phyloP scores from a whole-genome alignment of 2,329 filamentous ascomycete species.

The Zopfia rhizophila region DNA sequence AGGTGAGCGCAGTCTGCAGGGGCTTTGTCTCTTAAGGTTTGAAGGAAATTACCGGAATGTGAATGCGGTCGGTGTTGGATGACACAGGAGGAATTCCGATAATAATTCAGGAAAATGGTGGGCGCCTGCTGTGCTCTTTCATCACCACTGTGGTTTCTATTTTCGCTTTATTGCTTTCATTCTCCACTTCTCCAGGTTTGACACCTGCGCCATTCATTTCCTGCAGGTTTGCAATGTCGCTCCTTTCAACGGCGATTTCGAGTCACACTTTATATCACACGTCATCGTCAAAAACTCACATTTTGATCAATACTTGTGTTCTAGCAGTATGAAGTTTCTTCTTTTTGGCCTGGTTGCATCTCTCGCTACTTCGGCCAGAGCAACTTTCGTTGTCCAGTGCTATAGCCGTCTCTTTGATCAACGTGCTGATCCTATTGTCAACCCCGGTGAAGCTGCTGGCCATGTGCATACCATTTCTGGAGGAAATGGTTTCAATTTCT shows the following conservation, averaged over 20 bases:
- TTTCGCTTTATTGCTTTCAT: neutral
- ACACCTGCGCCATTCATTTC: constrained; percentile 25
- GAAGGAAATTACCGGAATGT: constrained; percentile 2
- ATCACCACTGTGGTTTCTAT: too few species aligned
- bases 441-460: constrained; percentile 65
- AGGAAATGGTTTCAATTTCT: constrained; percentile 72
- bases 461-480: constrained; percentile 78
- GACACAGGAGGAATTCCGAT: constrained; percentile 8
- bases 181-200: constrained; percentile 23
- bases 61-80: constrained; percentile 10
- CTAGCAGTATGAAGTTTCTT: constrained; percentile 25
- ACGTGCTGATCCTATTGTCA: constrained; percentile 73
- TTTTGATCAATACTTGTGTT: constrained; percentile 4
- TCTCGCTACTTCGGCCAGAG: constrained; percentile 58
- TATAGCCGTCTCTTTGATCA: constrained; percentile 68
- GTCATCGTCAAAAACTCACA: neutral
- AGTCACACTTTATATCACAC: constrained; percentile 6
- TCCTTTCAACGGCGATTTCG: constrained; percentile 8
- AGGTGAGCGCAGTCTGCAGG: constrained; percentile 16
- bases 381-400: constrained; percentile 74
- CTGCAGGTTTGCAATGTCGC: constrained; percentile 12
- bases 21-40: constrained; percentile 4
- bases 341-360: constrained; percentile 26
- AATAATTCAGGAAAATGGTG: too few species aligned
- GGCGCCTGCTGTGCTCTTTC: too few species aligned